Percentiles rank a stretch among this genome's conserved stretches.
Evolutionary conservation across 352 stramenopile genomes (phyloP).

Genomic region (Globisporangium viniferum): DNA sequence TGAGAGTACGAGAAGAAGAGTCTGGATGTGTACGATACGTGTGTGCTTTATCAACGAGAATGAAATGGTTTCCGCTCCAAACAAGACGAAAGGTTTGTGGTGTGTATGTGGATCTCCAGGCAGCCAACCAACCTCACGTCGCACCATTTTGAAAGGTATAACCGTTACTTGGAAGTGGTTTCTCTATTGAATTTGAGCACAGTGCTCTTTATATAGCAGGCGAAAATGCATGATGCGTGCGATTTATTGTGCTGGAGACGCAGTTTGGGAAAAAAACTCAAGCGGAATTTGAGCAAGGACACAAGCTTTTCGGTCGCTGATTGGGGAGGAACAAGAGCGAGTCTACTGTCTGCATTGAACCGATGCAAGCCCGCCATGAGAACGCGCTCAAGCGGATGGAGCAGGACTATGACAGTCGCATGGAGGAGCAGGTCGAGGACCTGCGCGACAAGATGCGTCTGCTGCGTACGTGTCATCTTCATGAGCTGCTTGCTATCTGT

Average conservation of each 20-base stretch:
- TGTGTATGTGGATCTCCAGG: background rate
- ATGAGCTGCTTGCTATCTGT: background rate
- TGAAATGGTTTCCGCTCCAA: background rate
- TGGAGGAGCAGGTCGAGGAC: conserved; percentile 82
- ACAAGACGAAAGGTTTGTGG: background rate
- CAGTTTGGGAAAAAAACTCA: conserved; percentile 5
- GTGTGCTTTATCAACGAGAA: conserved; percentile 5
- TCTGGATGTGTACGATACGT: background rate
- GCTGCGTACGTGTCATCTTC: conserved; percentile 44
- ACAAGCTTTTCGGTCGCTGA: background rate
- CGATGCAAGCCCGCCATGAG: conserved; percentile 60
- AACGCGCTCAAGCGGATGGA: conserved; percentile 78
- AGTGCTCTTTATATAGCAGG: conserved; percentile 10
- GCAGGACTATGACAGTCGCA: conserved; percentile 73
- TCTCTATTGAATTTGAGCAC: background rate
- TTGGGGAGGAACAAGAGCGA: background rate
- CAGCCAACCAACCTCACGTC: background rate
- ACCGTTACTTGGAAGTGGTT: background rate
- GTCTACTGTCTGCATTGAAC: background rate
- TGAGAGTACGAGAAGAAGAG: background rate
- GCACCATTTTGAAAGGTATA: background rate
- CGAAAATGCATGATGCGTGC: background rate
- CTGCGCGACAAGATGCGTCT: conserved; percentile 85
- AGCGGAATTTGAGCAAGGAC: background rate
- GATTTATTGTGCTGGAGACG: background rate